Percentiles rank a stretch among this genome's conserved stretches.
These are phyloP conservation scores for Protomyces arabidopsidicola DNA, from an alignment of 1,139 yeast genomes.

Conservation along the genomic window DNA sequence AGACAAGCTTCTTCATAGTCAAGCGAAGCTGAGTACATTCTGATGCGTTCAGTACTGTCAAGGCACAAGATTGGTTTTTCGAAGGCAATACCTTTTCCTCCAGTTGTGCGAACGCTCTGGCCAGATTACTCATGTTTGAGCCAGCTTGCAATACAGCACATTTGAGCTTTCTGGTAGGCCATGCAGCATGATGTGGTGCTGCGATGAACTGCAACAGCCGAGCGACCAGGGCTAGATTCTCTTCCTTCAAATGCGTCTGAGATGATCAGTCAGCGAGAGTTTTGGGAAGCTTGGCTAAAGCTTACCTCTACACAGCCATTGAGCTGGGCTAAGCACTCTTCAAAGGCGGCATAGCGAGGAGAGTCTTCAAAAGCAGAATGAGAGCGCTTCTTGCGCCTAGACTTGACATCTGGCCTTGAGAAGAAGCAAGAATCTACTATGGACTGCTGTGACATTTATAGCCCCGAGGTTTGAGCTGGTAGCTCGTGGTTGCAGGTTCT, in stretches of 20 bases:
- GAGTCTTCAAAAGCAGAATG: background rate
- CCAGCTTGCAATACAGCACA: background rate
- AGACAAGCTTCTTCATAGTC: constrained; percentile 7
- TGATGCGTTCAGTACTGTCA: constrained; percentile 1
- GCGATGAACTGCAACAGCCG: background rate
- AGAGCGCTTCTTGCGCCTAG: background rate
- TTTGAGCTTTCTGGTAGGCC: background rate
- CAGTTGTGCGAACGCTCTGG: background rate
- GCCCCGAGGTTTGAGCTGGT: no score
- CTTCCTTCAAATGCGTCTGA: background rate
- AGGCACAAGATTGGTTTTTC: background rate
- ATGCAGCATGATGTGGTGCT: background rate
- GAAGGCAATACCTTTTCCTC: background rate
- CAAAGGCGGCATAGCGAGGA: background rate
- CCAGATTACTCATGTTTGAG: background rate
- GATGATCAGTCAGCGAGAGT: no score
- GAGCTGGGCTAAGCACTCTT: background rate
- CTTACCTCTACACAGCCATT: background rate
- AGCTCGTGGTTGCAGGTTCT: no score
- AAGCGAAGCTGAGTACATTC: constrained; percentile 7
- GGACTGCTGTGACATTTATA: background rate
- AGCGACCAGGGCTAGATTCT: background rate
- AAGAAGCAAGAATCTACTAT: background rate
- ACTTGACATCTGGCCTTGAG: background rate
- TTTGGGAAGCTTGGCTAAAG: background rate